Base-by-base conservation (phyloP, 176 grass and related monocot species). In the Thalia dealbata region DNA sequence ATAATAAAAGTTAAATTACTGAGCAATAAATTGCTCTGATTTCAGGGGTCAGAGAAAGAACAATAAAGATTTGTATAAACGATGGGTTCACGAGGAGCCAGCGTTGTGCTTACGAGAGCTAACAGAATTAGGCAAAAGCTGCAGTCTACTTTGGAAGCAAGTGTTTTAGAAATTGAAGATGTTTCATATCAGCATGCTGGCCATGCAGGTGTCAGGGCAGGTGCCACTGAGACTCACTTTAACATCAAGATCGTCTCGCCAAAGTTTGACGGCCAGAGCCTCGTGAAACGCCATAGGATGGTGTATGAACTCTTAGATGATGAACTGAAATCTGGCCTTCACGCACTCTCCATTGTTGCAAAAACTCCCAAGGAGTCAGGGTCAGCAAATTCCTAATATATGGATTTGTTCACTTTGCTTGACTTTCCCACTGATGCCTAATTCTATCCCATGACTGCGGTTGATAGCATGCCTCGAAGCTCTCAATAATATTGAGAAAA, bases 301-400 rank as follows among this genome's bases (percentile, higher is more conserved):
- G 85, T 97, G 14, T 97, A 97, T 81, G 85, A 88, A 82, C 86
- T 97, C 56, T 71, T 97, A 83, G 79, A 69, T 0, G 87, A 93
- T 76, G 95, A 97, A 76, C 80, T 97, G 73, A 93, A 88, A 78
- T 91, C 78, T 41, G 95, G 95, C 26, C 95, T 93, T 55, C 90
- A 97, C 91, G 90, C 90, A 81, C 77, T 97, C 79, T 97, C 87
- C 77, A 93, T 97, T 74, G 87, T 86, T 69, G 95, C 90, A 60
- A 97, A 93, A 89, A 91, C 90, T 30, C 90, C 89, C 7, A 81
- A 79, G 52, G 95, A 97, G 58, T 82, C 68, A 18, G 79, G 71
- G 67, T 72, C 83, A 6, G 66, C 76, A 14, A 71, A 71, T 78
- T n/a, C 23, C 14, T 78, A 48, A 32, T 29, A 9, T 35, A 10